A percentile compares a stretch with the other conserved stretches of the same genome.
These are phyloP conservation scores for Apiospora kogelbergensis DNA, from an alignment of 2,329 filamentous ascomycete species.

Conservation along the genomic window DNA sequence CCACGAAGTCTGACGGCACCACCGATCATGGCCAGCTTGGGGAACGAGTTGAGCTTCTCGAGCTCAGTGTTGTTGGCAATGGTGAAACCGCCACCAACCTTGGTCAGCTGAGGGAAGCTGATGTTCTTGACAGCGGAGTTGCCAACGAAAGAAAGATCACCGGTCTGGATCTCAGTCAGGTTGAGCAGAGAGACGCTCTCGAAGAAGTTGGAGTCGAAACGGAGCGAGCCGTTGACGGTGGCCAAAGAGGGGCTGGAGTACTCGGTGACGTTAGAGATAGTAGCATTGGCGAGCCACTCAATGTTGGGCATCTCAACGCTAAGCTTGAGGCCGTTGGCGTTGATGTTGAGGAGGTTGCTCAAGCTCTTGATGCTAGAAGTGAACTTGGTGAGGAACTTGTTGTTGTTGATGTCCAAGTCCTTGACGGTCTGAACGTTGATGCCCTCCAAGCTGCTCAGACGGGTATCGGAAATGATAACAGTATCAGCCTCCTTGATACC, in stretches of 20 bases:
- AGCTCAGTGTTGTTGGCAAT: conserved; percentile 87
- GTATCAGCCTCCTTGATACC: conserved; percentile 65
- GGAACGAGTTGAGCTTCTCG: conserved; percentile 64
- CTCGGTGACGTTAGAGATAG: conserved; percentile 75
- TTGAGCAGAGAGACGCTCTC: conserved; percentile 62
- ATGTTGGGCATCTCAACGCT: conserved; percentile 76
- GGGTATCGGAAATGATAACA: conserved; percentile 83
- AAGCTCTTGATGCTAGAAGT: conserved; percentile 78
- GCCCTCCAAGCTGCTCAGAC: conserved; percentile 73
- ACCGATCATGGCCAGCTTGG: conserved; percentile 64
- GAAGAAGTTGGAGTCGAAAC: conserved; percentile 81
- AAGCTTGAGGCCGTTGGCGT: conserved; percentile 76
- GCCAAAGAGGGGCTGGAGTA: conserved; percentile 73
- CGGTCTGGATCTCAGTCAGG: conserved; percentile 64
- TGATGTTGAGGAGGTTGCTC: conserved; percentile 67
- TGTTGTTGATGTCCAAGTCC: conserved; percentile 74
- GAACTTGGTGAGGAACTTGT: conserved; percentile 81
- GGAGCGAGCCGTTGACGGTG: conserved; percentile 74
- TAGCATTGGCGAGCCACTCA: conserved; percentile 75
- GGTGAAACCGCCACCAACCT: conserved; percentile 75
- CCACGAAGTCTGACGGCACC: conserved; percentile 86
- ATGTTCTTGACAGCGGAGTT: conserved; percentile 70
- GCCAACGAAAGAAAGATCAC: conserved; percentile 62
- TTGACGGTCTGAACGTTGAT: conserved; percentile 76
- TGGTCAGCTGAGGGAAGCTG: conserved; percentile 67